Percentiles rank a stretch among this genome's conserved stretches.
phyloP scores from a whole-genome alignment of 1,139 yeast species.

The Debaryomycetaceae sp. region DNA sequence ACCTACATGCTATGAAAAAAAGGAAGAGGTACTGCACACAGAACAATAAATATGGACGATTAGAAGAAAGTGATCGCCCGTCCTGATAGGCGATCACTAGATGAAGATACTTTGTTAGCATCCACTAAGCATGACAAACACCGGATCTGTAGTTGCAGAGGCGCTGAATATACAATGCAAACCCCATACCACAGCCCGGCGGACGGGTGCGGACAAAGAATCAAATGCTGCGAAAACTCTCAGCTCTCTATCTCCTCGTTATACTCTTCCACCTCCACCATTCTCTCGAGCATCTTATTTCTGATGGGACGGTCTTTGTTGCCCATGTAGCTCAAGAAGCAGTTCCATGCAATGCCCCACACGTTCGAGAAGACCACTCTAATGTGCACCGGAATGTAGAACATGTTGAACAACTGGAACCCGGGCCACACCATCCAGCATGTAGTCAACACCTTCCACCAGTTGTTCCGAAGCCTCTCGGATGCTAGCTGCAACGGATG shows the following conservation, averaged over 20 bases:
- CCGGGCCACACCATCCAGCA: constrained; percentile 47
- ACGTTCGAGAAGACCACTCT: constrained; percentile 38
- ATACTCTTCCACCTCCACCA: constrained; percentile 38
- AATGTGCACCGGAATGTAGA: constrained; percentile 39
- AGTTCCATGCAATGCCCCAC: constrained; percentile 46
- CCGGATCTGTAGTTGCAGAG: no score
- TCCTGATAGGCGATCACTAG: no score
- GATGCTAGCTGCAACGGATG: constrained; percentile 32
- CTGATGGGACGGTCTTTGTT: constrained; percentile 39
- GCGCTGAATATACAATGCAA: no score
- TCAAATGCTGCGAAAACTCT: not conserved
- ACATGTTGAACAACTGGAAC: constrained; percentile 37
- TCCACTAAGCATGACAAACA: no score
- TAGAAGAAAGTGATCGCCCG: no score
- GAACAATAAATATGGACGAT: constrained; percentile 7
- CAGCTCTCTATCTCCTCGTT: constrained; percentile 14
- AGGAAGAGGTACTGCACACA: not conserved
- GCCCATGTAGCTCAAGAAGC: constrained; percentile 42
- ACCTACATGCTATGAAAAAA: not conserved
- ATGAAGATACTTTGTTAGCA: no score
- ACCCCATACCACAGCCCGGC: no score
- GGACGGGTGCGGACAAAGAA: no score
- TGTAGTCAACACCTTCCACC: constrained; percentile 43
- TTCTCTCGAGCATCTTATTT: constrained; percentile 29
- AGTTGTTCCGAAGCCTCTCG: constrained; percentile 34